A percentile compares a stretch with the other conserved stretches of the same genome.
These are phyloP conservation scores for Cutaneotrichosporon mucoides DNA, from an alignment of 1,284 basidiomycete species.

Conservation along the genomic window DNA sequence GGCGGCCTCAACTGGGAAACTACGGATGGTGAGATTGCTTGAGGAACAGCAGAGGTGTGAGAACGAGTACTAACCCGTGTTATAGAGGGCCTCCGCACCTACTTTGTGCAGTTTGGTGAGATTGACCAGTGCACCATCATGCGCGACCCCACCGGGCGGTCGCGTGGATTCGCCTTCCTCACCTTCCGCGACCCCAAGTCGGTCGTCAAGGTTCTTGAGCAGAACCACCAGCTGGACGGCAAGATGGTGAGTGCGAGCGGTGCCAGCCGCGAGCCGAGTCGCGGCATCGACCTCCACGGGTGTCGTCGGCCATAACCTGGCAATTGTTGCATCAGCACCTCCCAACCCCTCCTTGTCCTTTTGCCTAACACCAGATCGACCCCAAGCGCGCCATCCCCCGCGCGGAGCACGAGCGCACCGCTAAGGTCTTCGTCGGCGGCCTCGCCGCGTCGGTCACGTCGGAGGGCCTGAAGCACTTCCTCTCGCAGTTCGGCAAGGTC, in stretches of 20 bases:
- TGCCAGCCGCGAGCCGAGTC: not conserved
- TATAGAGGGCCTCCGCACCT: conserved; percentile 71
- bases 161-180: conserved; percentile 88
- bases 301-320: too few species aligned
- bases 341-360: too few species aligned
- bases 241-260: conserved; percentile 66
- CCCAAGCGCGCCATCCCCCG: conserved; percentile 97
- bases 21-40: conserved; percentile 67
- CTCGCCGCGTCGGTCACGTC: conserved; percentile 87
- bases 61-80: not conserved
- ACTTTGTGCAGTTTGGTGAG: conserved; percentile 85
- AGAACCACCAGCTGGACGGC: conserved; percentile 85
- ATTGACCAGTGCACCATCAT: conserved; percentile 92
- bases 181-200: conserved; percentile 82
- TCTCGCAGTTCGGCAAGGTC: conserved; percentile 82
- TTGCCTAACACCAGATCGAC: too few species aligned
- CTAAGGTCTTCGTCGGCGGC: conserved; percentile 93
- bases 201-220: conserved; percentile 83
- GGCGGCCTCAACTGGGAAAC: conserved; percentile 97
- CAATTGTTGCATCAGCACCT: too few species aligned
- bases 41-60: not conserved
- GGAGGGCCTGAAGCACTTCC: conserved; percentile 87
- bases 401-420: conserved; percentile 84
- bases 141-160: conserved; percentile 85
- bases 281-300: too few species aligned